Evolutionary conservation across 345 rosid species (phyloP).

Genomic region (Zanthoxylum bungeanum): DNA sequence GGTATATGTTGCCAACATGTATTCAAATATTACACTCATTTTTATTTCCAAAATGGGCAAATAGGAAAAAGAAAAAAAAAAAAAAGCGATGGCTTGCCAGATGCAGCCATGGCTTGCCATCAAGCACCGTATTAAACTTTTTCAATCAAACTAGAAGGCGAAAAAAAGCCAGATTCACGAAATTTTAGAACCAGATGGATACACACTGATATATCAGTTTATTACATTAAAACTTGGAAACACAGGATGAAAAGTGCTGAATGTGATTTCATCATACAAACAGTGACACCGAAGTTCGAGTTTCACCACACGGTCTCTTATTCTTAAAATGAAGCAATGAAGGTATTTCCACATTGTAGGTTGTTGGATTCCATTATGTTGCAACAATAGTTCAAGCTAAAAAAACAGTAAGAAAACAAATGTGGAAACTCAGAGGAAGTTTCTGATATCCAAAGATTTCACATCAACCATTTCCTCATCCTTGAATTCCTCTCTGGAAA

Average conservation of each 20-base stretch:
- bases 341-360: constrained; percentile 9
- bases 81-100: too few species aligned
- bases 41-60: too few species aligned
- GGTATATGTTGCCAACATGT: background rate
- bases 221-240: background rate
- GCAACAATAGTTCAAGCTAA: too few species aligned
- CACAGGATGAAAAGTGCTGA: too few species aligned
- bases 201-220: too few species aligned
- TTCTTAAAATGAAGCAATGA: constrained; percentile 19
- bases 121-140: too few species aligned
- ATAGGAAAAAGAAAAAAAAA: too few species aligned
- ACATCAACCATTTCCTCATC: constrained; percentile 71
- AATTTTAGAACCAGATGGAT: too few species aligned
- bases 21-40: background rate
- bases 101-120: too few species aligned
- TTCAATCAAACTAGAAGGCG: too few species aligned
- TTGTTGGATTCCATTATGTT: background rate
- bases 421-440: constrained; percentile 53
- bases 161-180: too few species aligned
- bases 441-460: constrained; percentile 88
- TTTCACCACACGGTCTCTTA: constrained; percentile 16
- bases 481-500: constrained; percentile 88
- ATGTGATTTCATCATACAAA: constrained; percentile 2
- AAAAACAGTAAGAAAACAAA: constrained; percentile 1
- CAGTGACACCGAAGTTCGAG: constrained; percentile 3